Conservation (phyloP, 495 filamentous ascomycete genomes). For the Xylaria acuta region DNA sequence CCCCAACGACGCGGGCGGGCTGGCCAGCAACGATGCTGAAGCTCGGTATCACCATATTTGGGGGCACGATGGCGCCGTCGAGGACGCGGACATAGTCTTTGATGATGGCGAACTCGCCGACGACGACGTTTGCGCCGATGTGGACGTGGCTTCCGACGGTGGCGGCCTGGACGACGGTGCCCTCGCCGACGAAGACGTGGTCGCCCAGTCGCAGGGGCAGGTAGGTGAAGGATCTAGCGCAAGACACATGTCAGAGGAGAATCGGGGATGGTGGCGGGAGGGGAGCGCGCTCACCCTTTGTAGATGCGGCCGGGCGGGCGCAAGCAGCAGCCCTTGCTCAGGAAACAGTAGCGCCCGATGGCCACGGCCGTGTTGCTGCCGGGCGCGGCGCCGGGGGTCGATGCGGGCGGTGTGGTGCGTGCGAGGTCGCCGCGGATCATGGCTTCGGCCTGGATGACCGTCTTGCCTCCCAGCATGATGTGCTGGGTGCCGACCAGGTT, state of each 20-base stretch:
- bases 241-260: background rate
- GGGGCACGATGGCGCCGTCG: conserved; percentile 80
- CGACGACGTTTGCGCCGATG: conserved; percentile 73
- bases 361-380: conserved; percentile 72
- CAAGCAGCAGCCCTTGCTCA: conserved; percentile 74
- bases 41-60: conserved; percentile 89
- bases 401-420: conserved; percentile 54
- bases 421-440: conserved; percentile 91
- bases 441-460: conserved; percentile 89
- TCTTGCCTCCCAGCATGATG: conserved; percentile 96
- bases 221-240: conserved; percentile 65
- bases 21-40: conserved; percentile 84
- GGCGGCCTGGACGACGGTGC: conserved; percentile 77
- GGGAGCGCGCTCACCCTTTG: conserved; percentile 56
- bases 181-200: conserved; percentile 84
- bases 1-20: conserved; percentile 82
- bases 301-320: conserved; percentile 78
- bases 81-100: conserved; percentile 89
- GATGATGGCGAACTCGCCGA: conserved; percentile 86
- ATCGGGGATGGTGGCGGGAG: background rate
- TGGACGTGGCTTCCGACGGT: conserved; percentile 81
- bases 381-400: conserved; percentile 41
- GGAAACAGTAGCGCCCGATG: conserved; percentile 87
- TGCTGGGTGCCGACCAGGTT: conserved; percentile 93
- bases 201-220: conserved; percentile 90